Evolutionary conservation across 2,329 filamentous ascomycete genomes (phyloP), one percentile per base, ranked within the genome.

Genomic region (Aureobasidium zeae): DNA sequence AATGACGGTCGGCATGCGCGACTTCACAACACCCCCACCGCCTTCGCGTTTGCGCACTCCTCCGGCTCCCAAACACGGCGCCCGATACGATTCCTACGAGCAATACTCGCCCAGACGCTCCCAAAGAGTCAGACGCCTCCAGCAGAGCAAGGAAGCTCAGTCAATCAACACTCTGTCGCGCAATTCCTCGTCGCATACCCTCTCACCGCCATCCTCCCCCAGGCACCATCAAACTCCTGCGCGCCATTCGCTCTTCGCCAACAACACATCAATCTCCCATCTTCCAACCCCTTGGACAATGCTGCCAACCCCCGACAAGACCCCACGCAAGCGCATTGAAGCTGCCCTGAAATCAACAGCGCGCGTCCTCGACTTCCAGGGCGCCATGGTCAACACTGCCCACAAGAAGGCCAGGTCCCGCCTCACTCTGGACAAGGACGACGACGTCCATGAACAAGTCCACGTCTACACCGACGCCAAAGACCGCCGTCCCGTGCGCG

Each of bases 251-350:
- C 45, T 44, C 6, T 47, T 47, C 16, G 30, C 24, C 3, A 13
- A 22, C 22, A 39, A 38, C 30, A 42, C 30, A 25, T 38, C 32
- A n/a, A 11, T 29, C 5, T 22, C 34, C 20, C 24, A 22, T 25
- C 33, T 45, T 1, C 43, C 33, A 19, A 37, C 43, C 2, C 43
- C 34, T 12, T 20, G 19, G 5, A 22, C 37, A 50, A 82, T 84
- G 73, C 74, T 88, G 33, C 83, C 81, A 12, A 89, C 85, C 3
- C 85, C 85, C 2, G 74, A 78, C 51, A 88, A 88, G 67, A 89
- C 85, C 3, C 85, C 76, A 3, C 73, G 73, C 61, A 85, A 83
- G 67, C 73, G 72, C 50, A 56, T 63, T 3, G 55, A 59, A 32
- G 55, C 60, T 11, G 63, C 69, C 46, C 54, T 71, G 39, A 62